Evolutionary conservation across 2,329 filamentous ascomycete genomes (phyloP), one percentile per base, ranked within the genome.

Genomic region (Penicillium sp.): DNA sequence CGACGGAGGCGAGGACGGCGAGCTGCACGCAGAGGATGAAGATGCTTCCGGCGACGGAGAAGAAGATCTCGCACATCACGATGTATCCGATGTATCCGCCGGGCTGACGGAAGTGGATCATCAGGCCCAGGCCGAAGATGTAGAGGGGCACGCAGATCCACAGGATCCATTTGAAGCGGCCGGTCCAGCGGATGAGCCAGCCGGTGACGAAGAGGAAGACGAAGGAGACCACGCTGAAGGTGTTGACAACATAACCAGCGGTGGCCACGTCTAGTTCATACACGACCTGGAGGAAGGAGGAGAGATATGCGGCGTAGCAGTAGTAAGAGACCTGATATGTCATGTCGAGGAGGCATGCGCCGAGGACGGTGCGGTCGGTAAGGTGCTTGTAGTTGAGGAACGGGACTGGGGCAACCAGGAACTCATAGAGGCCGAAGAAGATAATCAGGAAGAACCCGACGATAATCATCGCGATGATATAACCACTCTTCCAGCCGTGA

Each of bases 1-100:
- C 80, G 0, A 81, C 79, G 2, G 82, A 82, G 0, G 84, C 81
- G 75, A 87, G 82, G 58, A 82, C 79, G 5, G 83, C 83, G 69
- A 88, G 81, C 69, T 88, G 82, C 56, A 83, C 78, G 61, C 78
- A 78, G 58, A 88, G 82, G 58, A 84, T 81, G 5, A 86, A 78
- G n/a, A 81, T 79, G 31, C 83, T 82, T 6, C 84, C 84, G 3
- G 79, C 82, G 44, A 87, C 80, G 0, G 85, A 81, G 64, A 88
- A 83, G 70, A 87, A 83, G 62, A 88, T 82, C 68, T 88, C 83
- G 63, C 82, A 85, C 82, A 87, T 84, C 70, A 87, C 73, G 17
- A 88, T 76, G 69, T 83, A 85, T 2, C 83, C 84, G 46, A 87
- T 77, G 50, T 61, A 80, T 73, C 35, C 83, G 78, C 63, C 80